These are phyloP conservation scores for Pythium utonaiense DNA, from an alignment of 352 stramenopile species.

Conservation along the genomic window DNA sequence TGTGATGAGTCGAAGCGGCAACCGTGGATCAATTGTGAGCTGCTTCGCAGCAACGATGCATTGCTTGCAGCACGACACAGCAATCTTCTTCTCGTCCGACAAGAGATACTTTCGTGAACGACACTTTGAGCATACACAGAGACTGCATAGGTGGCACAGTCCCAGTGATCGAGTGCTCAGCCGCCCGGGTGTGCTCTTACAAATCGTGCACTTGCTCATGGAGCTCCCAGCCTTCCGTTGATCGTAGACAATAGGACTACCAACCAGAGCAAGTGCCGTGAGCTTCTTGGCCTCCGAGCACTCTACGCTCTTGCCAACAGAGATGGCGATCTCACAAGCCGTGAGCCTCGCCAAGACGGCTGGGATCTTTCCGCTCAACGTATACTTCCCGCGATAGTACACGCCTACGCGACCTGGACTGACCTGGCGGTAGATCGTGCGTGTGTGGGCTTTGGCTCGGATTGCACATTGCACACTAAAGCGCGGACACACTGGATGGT, in stretches of 20 bases:
- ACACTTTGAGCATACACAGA: slow-evolving; percentile 21
- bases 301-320: slow-evolving; percentile 15
- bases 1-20: slow-evolving; percentile 14
- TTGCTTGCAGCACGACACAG: slow-evolving; percentile 22
- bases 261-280: slow-evolving; percentile 15
- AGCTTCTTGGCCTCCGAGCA: slow-evolving; percentile 25
- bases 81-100: slow-evolving; percentile 17
- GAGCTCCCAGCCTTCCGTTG: neutral
- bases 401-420: slow-evolving; percentile 14
- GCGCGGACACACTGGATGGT: slow-evolving; percentile 19
- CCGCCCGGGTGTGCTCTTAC: neutral
- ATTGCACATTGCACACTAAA: slow-evolving; percentile 16
- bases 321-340: slow-evolving; percentile 16
- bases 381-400: slow-evolving; percentile 16
- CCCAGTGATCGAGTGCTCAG: slow-evolving; percentile 10
- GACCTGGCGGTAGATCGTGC: slow-evolving; percentile 23
- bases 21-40: slow-evolving; percentile 1
- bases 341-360: slow-evolving; percentile 5
- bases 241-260: slow-evolving; percentile 11
- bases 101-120: slow-evolving; percentile 19
- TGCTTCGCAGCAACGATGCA: slow-evolving; percentile 19
- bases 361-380: slow-evolving; percentile 8
- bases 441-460: slow-evolving; percentile 14
- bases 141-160: slow-evolving; percentile 13
- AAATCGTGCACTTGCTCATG: slow-evolving; percentile 17